phyloP scores from a whole-genome alignment of 495 filamentous ascomycete species.

The Penicillium coprophilum region DNA sequence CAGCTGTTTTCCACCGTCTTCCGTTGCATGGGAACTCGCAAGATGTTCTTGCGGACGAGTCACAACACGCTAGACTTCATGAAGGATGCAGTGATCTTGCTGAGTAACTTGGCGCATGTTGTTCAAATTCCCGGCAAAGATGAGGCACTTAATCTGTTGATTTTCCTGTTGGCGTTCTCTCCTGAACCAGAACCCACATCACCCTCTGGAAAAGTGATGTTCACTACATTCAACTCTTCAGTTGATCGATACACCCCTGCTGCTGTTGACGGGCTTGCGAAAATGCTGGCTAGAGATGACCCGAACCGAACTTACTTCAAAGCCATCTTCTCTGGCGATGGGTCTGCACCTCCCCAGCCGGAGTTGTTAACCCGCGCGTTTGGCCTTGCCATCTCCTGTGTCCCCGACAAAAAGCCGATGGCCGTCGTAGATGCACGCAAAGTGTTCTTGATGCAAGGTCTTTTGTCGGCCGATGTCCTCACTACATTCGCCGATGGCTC shows the following conservation, averaged over 20 bases:
- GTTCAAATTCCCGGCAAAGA: conserved; percentile 84
- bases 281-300: conserved; percentile 88
- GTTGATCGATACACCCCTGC: conserved; percentile 86
- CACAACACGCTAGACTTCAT: conserved; percentile 89
- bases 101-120: conserved; percentile 81
- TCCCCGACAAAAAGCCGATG: conserved; percentile 67
- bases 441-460: conserved; percentile 83
- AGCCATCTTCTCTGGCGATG: conserved; percentile 74
- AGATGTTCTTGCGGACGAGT: conserved; percentile 76
- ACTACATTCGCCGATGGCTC: conserved; percentile 68
- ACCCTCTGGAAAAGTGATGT: conserved; percentile 62
- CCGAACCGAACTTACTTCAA: conserved; percentile 84
- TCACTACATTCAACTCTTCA: conserved; percentile 74
- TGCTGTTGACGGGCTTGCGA: conserved; percentile 86
- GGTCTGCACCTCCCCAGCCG: conserved; percentile 57
- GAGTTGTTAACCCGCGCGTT: conserved; percentile 89
- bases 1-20: conserved; percentile 79
- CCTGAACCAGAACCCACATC: conserved; percentile 61
- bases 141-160: conserved; percentile 80
- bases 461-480: conserved; percentile 88
- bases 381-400: conserved; percentile 77
- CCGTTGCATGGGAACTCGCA: conserved; percentile 84
- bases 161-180: conserved; percentile 88
- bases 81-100: conserved; percentile 87
- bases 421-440: conserved; percentile 76